Evolutionary conservation across 2,329 filamentous ascomycete genomes (phyloP), one percentile per base, ranked within the genome.

Genomic region (Remersonia thermophila): DNA sequence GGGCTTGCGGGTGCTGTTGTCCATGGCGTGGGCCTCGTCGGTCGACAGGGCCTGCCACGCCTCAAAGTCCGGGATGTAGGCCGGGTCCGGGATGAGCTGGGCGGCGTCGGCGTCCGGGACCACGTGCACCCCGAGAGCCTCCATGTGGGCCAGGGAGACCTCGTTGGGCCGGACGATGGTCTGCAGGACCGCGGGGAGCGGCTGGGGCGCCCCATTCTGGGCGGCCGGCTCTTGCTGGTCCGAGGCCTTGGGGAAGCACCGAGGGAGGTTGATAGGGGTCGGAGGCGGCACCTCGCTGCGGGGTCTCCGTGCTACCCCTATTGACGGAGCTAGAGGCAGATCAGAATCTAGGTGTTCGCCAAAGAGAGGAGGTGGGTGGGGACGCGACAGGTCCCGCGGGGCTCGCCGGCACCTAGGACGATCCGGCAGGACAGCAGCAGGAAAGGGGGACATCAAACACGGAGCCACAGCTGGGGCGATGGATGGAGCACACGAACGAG

Each of bases 121-220:
- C 46, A 78, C 58, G 47, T 74, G 64, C 23, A 76, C 59, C 4
- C 73, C 72, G 27, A 79, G 61, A 9, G 73, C 72, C 40, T 67
- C 61, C 36, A 79, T 67, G 41, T 76, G 66, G 28, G 61, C 49
- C 29, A 66, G 51, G 18, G 50, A 54, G 39, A 73, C 55, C 37
- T 72, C 67, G 15, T 55, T 51, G 3, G 71, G 67, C 27, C 74
- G 67, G 36, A 71, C 63, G 18, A 74, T 66, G 23, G 55, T 57
- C 48, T 73, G 68, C 25, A 79, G 58, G 29, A 76, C 51, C 32
- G 58, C 52, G 13, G 70, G 61, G 34, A 78, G 51, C 16, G 65
- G 62, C 28, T 53, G 45, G 3, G 56, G 40, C 17, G 49, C 41
- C n/a, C n/a, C n/a, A 27, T 38, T 39, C 34, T 37, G 27, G 25